Evolutionary conservation across 108 stramenopile genomes (phyloP), one percentile per base, ranked within the genome.

Genomic region (Seminavis robusta): DNA sequence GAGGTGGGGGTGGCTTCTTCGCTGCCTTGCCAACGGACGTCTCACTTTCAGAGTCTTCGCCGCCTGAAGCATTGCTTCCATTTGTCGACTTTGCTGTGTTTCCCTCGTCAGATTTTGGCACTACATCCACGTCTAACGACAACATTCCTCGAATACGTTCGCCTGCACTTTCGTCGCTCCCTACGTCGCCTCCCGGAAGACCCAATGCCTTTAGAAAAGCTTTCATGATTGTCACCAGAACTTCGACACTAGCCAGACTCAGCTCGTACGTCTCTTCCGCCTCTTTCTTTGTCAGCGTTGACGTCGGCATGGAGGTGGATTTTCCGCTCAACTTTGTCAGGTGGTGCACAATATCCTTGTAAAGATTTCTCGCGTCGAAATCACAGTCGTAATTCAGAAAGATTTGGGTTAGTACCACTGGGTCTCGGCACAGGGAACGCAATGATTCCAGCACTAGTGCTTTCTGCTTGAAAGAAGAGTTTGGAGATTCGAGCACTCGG

Each of bases 341-440:
- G 38, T 89, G 76, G 46, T 85, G 57, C 3, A 98, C 92, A 54
- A 99, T 95, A 50, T 94, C 87, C 55, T 91, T 83, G 86, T 94
- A 99, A 16, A 98, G 61, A 56, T 90, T 88, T 31, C 83, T 74
- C 0, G 94, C 87, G 71, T 94, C 81, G 41, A 96, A 79, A 77
- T 99, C 98, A 63, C 97, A 98, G 68, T 99, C 99, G 64, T 98
- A 99, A 59, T 97, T 98, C n/a, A 99, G 61, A 68, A 99, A 99
- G 32, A 99, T 62, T 67, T 97, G 95, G 16, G 96, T 82, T 25
- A 98, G 73, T 33, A 92, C 63, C 27, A 63, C 59, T 15, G 95
- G 86, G 71, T 98, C 95, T 5, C 74, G 65, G 63, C 94, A 94
- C 6, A 99, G 69, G n/a, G 77, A 61, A 16, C 78, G 73, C 19